phyloP scores from a whole-genome alignment of 108 stramenopile genomes.

The Nannochloropsis salina region DNA sequence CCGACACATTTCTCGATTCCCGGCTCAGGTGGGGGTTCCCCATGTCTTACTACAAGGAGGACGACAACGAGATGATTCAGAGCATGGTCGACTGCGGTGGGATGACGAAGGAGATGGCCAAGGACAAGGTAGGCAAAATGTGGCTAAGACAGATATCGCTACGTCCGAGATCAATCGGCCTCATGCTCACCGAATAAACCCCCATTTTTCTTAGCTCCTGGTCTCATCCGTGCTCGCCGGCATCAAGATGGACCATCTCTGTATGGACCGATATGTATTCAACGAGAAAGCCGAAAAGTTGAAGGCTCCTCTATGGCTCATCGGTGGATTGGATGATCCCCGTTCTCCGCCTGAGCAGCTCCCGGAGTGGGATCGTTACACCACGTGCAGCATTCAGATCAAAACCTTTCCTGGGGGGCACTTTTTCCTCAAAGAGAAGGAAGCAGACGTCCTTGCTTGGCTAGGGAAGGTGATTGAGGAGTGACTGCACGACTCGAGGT shows the following conservation, averaged over 20 bases:
- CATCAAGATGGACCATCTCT: background rate
- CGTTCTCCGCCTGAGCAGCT: conserved; percentile 9
- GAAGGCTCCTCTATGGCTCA: background rate
- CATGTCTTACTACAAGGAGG: conserved; percentile 20
- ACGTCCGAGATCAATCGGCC: no score
- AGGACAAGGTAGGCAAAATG: background rate
- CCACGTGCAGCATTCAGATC: background rate
- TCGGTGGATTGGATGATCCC: conserved; percentile 8
- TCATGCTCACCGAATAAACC: background rate
- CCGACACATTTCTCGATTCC: no score
- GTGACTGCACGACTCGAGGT: background rate
- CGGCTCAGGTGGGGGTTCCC: conserved; percentile 5
- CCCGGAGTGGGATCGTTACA: background rate
- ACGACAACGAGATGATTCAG: conserved; percentile 4
- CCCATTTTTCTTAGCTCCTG: background rate
- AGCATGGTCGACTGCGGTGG: conserved; percentile 14
- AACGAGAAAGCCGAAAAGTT: background rate
- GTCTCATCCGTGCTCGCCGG: background rate
- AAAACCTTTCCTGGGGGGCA: conserved; percentile 1
- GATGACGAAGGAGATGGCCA: conserved; percentile 9
- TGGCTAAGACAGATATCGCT: background rate
- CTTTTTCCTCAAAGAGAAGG: conserved; percentile 17
- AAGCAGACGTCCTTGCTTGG: background rate
- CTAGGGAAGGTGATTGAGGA: conserved; percentile 6
- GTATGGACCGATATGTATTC: background rate